Evolutionary conservation across 306 rosid genomes (phyloP).

Genomic region (Quercus mongolica): DNA sequence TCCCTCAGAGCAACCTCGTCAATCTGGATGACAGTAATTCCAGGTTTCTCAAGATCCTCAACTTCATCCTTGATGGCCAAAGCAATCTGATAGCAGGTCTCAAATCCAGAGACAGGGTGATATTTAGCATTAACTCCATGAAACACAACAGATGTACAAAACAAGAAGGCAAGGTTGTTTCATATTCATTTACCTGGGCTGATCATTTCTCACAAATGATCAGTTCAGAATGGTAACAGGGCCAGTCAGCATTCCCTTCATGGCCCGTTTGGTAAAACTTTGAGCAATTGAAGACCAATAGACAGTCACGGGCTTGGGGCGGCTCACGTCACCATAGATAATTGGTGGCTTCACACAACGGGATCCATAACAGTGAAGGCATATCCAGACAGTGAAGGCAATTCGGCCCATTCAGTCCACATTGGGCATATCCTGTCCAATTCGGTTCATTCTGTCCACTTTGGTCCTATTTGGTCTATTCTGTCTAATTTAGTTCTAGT

Average conservation of each 20-base stretch:
- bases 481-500: no score
- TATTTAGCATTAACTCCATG: conserved; percentile 3
- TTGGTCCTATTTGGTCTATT: no score
- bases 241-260: conserved; percentile 96
- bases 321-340: conserved; percentile 90
- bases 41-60: conserved; percentile 84
- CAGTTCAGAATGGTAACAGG: conserved; percentile 88
- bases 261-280: conserved; percentile 75
- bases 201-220: conserved; percentile 86
- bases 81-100: conserved; percentile 89
- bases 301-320: conserved; percentile 89
- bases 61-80: conserved; percentile 90
- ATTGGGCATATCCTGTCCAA: no score
- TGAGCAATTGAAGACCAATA: conserved; percentile 89
- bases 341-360: conserved; percentile 88
- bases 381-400: conserved; percentile 87
- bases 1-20: conserved; percentile 91
- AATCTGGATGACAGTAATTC: conserved; percentile 71
- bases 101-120: conserved; percentile 39
- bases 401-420: neutral
- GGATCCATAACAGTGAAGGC: conserved; percentile 81
- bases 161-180: neutral
- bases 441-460: no score
- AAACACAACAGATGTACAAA: no score
- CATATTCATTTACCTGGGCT: conserved; percentile 51